A percentile compares a stretch with the other conserved stretches of the same genome.
phyloP scores from a whole-genome alignment of 202 grass and related monocot species.

The Carex sylvatica region DNA sequence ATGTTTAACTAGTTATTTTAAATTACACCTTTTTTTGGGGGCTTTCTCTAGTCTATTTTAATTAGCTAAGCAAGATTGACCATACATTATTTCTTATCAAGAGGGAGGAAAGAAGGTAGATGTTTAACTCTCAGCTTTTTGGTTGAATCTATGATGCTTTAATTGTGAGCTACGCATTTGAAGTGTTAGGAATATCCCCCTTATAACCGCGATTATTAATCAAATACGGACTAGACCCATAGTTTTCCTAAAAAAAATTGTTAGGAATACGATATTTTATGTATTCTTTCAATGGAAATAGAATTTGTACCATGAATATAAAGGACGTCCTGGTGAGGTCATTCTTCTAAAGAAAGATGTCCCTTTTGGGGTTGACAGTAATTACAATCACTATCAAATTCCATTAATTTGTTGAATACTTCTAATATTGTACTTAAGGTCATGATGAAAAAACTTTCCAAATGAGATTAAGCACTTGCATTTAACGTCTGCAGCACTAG shows the following conservation, averaged over 20 bases:
- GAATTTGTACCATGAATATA: neutral
- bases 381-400: neutral
- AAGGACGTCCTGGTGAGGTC: neutral
- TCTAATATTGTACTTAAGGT: neutral
- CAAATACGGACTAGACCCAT: too few species aligned
- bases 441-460: slow-evolving; percentile 6
- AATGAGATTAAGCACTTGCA: neutral
- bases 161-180: too few species aligned
- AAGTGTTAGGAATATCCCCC: neutral
- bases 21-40: neutral
- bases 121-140: neutral
- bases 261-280: neutral
- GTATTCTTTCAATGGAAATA: neutral
- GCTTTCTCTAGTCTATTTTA: neutral
- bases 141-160: too few species aligned
- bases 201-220: too few species aligned
- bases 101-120: neutral
- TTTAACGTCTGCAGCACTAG: slow-evolving; percentile 2
- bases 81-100: neutral
- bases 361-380: neutral
- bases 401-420: neutral
- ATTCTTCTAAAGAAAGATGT: neutral
- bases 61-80: neutral
- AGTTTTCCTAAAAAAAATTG: neutral
- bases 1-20: neutral